These are phyloP conservation scores for Neurospora sp. DNA, from an alignment of 2,329 filamentous ascomycete genomes.

Conservation along the genomic window DNA sequence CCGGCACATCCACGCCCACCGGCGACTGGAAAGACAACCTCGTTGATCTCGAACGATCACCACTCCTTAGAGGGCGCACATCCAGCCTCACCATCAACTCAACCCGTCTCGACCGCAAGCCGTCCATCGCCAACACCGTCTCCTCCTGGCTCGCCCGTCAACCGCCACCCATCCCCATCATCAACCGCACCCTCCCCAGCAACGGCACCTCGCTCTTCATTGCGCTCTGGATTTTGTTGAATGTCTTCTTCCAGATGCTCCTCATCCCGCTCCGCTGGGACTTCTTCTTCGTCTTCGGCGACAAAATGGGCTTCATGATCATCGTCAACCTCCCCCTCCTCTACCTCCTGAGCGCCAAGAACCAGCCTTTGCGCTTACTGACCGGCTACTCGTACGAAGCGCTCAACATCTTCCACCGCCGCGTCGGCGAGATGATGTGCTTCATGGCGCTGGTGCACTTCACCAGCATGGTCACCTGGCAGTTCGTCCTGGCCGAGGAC, in stretches of 20 bases:
- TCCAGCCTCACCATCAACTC: neutral
- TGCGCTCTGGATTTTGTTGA: slow-evolving; percentile 39
- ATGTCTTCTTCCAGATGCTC: slow-evolving; percentile 48
- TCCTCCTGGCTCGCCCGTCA: slow-evolving; percentile 41
- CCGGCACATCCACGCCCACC: slow-evolving; percentile 19
- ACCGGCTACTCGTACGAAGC: slow-evolving; percentile 57
- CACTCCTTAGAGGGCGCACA: slow-evolving; percentile 18
- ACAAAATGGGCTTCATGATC: slow-evolving; percentile 44
- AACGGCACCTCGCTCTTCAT: slow-evolving; percentile 46
- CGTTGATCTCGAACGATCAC: slow-evolving; percentile 26
- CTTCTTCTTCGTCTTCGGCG: slow-evolving; percentile 47
- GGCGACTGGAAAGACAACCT: slow-evolving; percentile 13
- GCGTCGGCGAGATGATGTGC: slow-evolving; percentile 52
- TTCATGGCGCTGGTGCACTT: slow-evolving; percentile 48
- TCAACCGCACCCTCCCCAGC: slow-evolving; percentile 46
- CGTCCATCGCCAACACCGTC: neutral
- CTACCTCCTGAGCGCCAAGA: slow-evolving; percentile 57
- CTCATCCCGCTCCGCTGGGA: slow-evolving; percentile 34
- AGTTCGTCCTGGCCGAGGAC: slow-evolving; percentile 35
- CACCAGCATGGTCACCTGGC: slow-evolving; percentile 45
- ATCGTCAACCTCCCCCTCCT: slow-evolving; percentile 40
- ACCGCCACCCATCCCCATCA: slow-evolving; percentile 42
- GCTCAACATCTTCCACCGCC: slow-evolving; percentile 55
- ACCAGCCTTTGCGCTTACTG: slow-evolving; percentile 49
- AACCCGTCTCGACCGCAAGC: neutral